These are phyloP conservation scores for Phlyctochytrium planicorne DNA, from an alignment of 192 early-diverging fungal species.

Conservation along the genomic window DNA sequence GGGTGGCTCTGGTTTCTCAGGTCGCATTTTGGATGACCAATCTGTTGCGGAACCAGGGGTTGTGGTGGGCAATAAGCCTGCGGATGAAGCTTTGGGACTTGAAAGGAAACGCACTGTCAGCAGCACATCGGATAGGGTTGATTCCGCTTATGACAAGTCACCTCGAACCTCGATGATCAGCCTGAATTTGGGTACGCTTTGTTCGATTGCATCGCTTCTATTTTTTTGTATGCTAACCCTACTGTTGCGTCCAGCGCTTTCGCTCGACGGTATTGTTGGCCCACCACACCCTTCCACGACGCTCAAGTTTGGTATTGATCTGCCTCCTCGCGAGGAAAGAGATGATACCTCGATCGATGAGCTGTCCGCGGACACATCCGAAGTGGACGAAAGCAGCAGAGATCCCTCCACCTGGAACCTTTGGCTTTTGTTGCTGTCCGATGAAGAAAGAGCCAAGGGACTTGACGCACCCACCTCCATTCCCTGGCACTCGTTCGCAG, in stretches of 20 bases:
- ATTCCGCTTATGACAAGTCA: neutral
- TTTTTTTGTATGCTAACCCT: too few relatives aligned
- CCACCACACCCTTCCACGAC: slow-evolving; percentile 5
- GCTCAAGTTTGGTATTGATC: slow-evolving; percentile 24
- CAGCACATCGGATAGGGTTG: neutral
- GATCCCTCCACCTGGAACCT: slow-evolving; percentile 4
- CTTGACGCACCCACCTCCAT: neutral
- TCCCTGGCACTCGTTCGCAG: slow-evolving; percentile 14
- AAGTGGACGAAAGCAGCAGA: neutral
- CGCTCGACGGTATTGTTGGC: slow-evolving; percentile 2
- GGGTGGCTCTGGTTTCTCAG: neutral
- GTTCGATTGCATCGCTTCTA: too few relatives aligned
- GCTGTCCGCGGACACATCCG: neutral
- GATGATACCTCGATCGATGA: slow-evolving; percentile 2
- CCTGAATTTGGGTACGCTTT: slow-evolving; percentile 16
- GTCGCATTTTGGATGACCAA: neutral
- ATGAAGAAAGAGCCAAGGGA: neutral
- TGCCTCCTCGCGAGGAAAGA: slow-evolving; percentile 7
- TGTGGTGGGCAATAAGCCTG: neutral
- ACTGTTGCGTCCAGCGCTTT: slow-evolving; percentile 8
- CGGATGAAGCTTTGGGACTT: neutral
- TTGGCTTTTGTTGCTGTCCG: neutral
- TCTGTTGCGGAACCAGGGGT: neutral
- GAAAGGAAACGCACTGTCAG: neutral
- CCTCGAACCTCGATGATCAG: neutral